phyloP scores from a whole-genome alignment of 768 basidiomycete genomes.

The Calocera viscosa region DNA sequence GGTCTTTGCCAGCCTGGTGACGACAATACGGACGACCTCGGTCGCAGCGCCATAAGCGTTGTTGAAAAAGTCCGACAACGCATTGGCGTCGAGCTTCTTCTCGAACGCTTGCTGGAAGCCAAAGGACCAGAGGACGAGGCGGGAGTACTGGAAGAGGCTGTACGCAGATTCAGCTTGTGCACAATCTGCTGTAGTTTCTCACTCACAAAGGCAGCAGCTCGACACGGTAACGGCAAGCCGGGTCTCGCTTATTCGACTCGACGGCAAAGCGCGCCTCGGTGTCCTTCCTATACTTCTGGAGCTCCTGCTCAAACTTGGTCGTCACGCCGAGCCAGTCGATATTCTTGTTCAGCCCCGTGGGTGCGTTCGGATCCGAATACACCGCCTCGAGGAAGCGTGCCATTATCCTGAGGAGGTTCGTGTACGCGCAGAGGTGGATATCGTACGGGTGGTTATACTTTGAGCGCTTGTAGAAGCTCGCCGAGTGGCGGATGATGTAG shows the following conservation, averaged over 20 bases:
- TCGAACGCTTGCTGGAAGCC: constrained; percentile 74
- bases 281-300: constrained; percentile 51
- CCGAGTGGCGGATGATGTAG: constrained; percentile 51
- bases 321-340: constrained; percentile 59
- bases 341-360: constrained; percentile 58
- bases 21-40: constrained; percentile 50
- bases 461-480: constrained; percentile 64
- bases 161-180: constrained; percentile 7
- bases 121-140: constrained; percentile 77
- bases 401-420: constrained; percentile 54
- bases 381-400: constrained; percentile 65
- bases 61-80: constrained; percentile 8
- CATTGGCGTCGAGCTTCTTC: constrained; percentile 24
- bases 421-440: constrained; percentile 62
- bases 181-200: too few relatives aligned
- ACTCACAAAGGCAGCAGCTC: constrained; percentile 62
- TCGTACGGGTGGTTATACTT: constrained; percentile 57
- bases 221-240: constrained; percentile 47
- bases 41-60: constrained; percentile 64
- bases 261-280: constrained; percentile 49
- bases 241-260: constrained; percentile 50
- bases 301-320: constrained; percentile 42
- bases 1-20: constrained; percentile 51
- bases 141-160: constrained; percentile 63
- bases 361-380: constrained; percentile 55